Conservation (phyloP, 2,329 filamentous ascomycete genomes). For the Colletotrichum nymphaeae region DNA sequence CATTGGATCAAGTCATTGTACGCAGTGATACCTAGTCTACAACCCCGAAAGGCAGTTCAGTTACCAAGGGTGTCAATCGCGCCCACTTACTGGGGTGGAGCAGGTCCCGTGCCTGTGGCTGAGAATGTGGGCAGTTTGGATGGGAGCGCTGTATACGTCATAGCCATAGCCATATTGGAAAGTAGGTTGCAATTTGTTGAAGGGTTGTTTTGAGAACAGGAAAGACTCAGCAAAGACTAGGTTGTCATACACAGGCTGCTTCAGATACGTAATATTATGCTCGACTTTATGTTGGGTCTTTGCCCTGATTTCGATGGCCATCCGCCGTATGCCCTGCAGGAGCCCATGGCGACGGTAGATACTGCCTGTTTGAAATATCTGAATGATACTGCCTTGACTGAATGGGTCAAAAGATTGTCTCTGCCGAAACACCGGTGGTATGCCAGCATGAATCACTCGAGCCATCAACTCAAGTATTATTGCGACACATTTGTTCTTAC, state of each 20-base stretch:
- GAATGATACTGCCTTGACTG: too few relatives aligned
- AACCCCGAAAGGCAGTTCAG: not conserved
- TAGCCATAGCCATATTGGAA: not conserved
- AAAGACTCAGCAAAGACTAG: not conserved
- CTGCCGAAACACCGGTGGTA: too few relatives aligned
- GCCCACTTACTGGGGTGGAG: not conserved
- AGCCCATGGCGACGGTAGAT: too few relatives aligned
- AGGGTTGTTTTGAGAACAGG: not conserved
- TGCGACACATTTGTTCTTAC: not conserved
- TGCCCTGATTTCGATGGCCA: not conserved
- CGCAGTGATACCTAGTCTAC: too few relatives aligned
- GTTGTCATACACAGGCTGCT: not conserved
- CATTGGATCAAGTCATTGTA: not conserved
- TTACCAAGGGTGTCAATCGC: too few relatives aligned
- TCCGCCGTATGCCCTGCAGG: not conserved
- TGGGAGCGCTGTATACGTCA: not conserved
- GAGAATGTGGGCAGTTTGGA: not conserved
- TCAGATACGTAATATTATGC: not conserved
- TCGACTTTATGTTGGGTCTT: not conserved
- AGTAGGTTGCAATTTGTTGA: not conserved
- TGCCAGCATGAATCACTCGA: not conserved
- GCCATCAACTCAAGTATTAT: not conserved
- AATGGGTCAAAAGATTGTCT: too few relatives aligned
- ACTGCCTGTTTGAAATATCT: too few relatives aligned
- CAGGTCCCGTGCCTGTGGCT: not conserved